phyloP scores from a whole-genome alignment of 345 rosid genomes.

The Noccaea bulbosa region DNA sequence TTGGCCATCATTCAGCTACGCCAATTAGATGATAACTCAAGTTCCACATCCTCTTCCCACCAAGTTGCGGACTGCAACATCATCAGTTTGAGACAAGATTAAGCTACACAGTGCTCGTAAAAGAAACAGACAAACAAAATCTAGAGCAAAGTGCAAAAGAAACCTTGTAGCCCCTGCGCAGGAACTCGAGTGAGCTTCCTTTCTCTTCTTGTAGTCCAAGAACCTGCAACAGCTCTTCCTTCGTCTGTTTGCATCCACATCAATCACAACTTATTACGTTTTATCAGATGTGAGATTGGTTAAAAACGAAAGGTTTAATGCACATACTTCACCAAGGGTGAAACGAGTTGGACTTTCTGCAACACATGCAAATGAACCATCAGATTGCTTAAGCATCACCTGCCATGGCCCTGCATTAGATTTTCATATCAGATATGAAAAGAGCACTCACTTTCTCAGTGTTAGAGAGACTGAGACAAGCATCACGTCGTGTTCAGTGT shows the following conservation, averaged over 20 bases:
- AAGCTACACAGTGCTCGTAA: slow-evolving; percentile 6
- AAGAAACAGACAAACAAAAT: slow-evolving; percentile 21
- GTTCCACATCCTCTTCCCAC: slow-evolving; percentile 95
- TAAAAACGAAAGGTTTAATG: slow-evolving; percentile 15
- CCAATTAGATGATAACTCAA: slow-evolving; percentile 85
- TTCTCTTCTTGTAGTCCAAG: slow-evolving; percentile 88
- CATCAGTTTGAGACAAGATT: slow-evolving; percentile 25
- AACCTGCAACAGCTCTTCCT: slow-evolving; percentile 87
- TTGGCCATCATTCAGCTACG: slow-evolving; percentile 56
- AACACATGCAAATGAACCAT: slow-evolving; percentile 82
- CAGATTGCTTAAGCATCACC: slow-evolving; percentile 95
- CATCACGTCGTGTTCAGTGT: slow-evolving; percentile 4
- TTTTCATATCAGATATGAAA: slow-evolving; percentile 23
- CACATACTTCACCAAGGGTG: slow-evolving; percentile 81
- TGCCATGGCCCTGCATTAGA: slow-evolving; percentile 91
- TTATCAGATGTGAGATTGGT: slow-evolving; percentile 3
- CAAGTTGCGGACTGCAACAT: slow-evolving; percentile 76
- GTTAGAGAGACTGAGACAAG: slow-evolving; percentile 21
- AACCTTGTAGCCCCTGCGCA: slow-evolving; percentile 94
- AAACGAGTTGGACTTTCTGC: slow-evolving; percentile 90
- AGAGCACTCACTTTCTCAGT: slow-evolving; percentile 2
- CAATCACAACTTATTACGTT: slow-evolving; percentile 25
- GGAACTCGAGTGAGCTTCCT: slow-evolving; percentile 90
- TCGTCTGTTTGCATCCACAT: slow-evolving; percentile 60
- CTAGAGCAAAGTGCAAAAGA: slow-evolving; percentile 9